Conservation (phyloP, 768 basidiomycete genomes). For the Stropharia rugosoannulata region DNA sequence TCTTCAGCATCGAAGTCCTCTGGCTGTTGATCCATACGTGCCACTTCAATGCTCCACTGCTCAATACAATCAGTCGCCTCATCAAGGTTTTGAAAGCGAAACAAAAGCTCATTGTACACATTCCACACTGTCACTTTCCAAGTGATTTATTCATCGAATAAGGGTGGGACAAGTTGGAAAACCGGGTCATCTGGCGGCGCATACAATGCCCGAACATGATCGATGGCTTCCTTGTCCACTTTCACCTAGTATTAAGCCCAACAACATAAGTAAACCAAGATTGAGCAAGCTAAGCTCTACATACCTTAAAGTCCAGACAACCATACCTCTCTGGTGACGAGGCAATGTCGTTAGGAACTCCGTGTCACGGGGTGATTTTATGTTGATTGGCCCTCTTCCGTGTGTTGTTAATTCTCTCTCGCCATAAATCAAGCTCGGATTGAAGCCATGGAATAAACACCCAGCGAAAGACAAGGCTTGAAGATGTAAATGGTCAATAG, state of each 20-base stretch:
- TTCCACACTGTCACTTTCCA: slow-evolving; percentile 7
- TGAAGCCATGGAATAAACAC: slow-evolving; percentile 12
- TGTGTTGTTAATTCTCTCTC: background rate
- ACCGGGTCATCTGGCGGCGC: slow-evolving; percentile 13
- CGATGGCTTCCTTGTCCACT: slow-evolving; percentile 3
- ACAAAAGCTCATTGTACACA: slow-evolving; percentile 10
- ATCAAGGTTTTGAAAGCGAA: background rate
- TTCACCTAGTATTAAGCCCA: slow-evolving; percentile 5
- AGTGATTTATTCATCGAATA: slow-evolving; percentile 8
- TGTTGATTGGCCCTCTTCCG: slow-evolving; percentile 1
- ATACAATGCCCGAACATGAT: slow-evolving; percentile 3
- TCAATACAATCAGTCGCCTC: background rate
- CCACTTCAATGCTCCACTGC: background rate
- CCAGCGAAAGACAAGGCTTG: slow-evolving; percentile 11
- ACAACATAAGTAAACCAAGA: background rate
- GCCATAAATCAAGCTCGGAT: slow-evolving; percentile 5
- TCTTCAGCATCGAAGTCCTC: too few relatives aligned
- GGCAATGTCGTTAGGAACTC: slow-evolving; percentile 6
- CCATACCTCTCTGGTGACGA: slow-evolving; percentile 1
- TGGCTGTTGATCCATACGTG: background rate
- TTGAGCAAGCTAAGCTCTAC: background rate
- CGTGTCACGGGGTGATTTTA: slow-evolving; percentile 9
- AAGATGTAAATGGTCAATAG: background rate
- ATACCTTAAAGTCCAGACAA: slow-evolving; percentile 10
- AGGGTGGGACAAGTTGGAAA: slow-evolving; percentile 13